A percentile compares a stretch with the other conserved stretches of the same genome.
These are phyloP conservation scores for Cytospora piceicola DNA, from an alignment of 2,329 filamentous ascomycete species.

Conservation along the genomic window DNA sequence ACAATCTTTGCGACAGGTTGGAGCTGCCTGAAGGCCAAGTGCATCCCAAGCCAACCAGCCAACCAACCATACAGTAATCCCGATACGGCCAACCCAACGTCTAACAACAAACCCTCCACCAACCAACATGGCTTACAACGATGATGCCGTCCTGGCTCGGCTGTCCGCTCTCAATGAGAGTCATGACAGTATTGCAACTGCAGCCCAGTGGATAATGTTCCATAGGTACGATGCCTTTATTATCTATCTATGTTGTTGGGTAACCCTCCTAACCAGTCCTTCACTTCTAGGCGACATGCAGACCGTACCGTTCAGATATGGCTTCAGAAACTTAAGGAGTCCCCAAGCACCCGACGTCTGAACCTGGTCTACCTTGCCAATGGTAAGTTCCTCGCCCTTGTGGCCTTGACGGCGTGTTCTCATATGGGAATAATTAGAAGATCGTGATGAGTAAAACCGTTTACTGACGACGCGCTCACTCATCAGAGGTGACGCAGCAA, in stretches of 20 bases:
- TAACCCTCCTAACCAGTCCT: constrained; percentile 16
- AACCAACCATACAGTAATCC: constrained; percentile 9
- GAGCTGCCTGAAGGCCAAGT: not conserved
- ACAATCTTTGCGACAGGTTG: not conserved
- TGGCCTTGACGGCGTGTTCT: not conserved
- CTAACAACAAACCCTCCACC: constrained; percentile 5
- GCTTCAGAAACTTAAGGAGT: constrained; percentile 88
- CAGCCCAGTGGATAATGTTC: constrained; percentile 99
- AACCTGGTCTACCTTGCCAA: constrained; percentile 96
- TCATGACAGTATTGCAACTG: constrained; percentile 93
- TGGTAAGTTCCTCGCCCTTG: constrained; percentile 56
- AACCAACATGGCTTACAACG: constrained; percentile 84
- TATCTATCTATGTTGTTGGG: constrained; percentile 18
- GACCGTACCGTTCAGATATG: constrained; percentile 90
- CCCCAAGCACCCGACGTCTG: constrained; percentile 80
- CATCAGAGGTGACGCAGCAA: constrained; percentile 88
- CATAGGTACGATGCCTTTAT: constrained; percentile 70
- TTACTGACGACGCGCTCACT: not conserved
- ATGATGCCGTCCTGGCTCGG: constrained; percentile 93
- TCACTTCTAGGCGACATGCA: constrained; percentile 73
- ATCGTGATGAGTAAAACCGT: not conserved
- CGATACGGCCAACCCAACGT: not conserved
- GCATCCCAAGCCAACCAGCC: constrained; percentile 8
- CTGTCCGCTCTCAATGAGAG: constrained; percentile 95
- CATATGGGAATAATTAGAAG: not conserved